Percentiles rank a stretch among this genome's conserved stretches.
phyloP scores from a whole-genome alignment of 2,329 filamentous ascomycete species.

The Neofusicoccum kwambonambiense region DNA sequence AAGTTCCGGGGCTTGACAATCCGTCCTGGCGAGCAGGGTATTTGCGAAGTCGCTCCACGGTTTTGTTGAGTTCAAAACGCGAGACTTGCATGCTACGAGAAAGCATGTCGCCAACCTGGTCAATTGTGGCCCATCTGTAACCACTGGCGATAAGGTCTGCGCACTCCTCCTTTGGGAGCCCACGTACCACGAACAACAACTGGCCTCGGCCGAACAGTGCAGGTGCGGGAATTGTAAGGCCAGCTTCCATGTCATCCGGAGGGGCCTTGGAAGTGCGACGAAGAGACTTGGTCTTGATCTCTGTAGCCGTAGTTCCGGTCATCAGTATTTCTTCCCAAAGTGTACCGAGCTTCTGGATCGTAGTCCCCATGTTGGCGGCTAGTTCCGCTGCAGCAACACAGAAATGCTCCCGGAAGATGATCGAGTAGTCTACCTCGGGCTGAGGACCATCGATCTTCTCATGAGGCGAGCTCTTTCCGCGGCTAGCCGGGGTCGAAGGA shows the following conservation, averaged over 20 bases:
- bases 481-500: slow-evolving; percentile 27
- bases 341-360: slow-evolving; percentile 63
- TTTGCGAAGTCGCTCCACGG: slow-evolving; percentile 63
- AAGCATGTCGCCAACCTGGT: slow-evolving; percentile 65
- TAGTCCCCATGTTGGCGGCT: slow-evolving; percentile 63
- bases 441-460: slow-evolving; percentile 50
- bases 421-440: slow-evolving; percentile 65
- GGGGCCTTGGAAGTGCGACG: slow-evolving; percentile 2
- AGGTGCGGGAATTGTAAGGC: slow-evolving; percentile 30
- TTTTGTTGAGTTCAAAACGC: slow-evolving; percentile 57
- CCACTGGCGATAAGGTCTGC: slow-evolving; percentile 67
- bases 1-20: slow-evolving; percentile 35
- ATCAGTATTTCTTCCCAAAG: slow-evolving; percentile 74
- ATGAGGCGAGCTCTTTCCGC: slow-evolving; percentile 19
- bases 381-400: slow-evolving; percentile 76
- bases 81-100: slow-evolving; percentile 73
- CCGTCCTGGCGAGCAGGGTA: slow-evolving; percentile 47
- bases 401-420: slow-evolving; percentile 79
- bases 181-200: slow-evolving; percentile 74
- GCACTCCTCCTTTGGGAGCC: slow-evolving; percentile 59
- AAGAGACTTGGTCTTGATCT: background rate
- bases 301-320: slow-evolving; percentile 52
- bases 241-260: slow-evolving; percentile 41
- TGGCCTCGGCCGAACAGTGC: slow-evolving; percentile 66
- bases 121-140: slow-evolving; percentile 67